Percentiles rank a stretch among this genome's conserved stretches.
Evolutionary conservation across 768 basidiomycete species (phyloP).

Genomic region (Pisolithus sp.): DNA sequence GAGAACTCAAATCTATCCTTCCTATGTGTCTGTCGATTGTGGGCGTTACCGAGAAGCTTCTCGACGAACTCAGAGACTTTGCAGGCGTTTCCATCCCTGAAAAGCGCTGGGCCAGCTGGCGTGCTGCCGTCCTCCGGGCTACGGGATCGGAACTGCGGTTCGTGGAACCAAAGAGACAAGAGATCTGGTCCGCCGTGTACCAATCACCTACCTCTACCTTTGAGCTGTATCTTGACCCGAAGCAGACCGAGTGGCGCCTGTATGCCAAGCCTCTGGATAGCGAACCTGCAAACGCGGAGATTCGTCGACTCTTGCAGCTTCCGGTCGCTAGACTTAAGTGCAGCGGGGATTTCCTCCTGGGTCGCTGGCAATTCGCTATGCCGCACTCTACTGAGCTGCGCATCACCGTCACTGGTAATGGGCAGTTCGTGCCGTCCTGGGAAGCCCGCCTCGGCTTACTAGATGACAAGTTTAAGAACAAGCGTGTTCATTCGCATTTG

Average conservation of each 20-base stretch:
- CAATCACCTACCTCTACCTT: slow-evolving; percentile 63
- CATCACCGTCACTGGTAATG: slow-evolving; percentile 51
- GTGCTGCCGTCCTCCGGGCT: slow-evolving; percentile 55
- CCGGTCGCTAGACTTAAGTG: slow-evolving; percentile 76
- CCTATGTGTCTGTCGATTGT: slow-evolving; percentile 79
- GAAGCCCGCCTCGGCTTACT: slow-evolving; percentile 72
- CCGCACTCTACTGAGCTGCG: slow-evolving; percentile 51
- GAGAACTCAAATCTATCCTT: slow-evolving; percentile 67
- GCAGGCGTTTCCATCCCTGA: slow-evolving; percentile 40
- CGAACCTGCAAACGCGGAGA: slow-evolving; percentile 73
- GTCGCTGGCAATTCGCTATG: slow-evolving; percentile 76
- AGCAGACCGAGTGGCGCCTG: slow-evolving; percentile 81
- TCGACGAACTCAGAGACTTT: slow-evolving; percentile 44
- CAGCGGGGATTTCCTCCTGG: slow-evolving; percentile 49
- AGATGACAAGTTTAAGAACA: slow-evolving; percentile 58
- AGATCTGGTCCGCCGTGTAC: slow-evolving; percentile 79
- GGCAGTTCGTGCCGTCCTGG: slow-evolving; percentile 78
- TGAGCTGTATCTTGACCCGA: slow-evolving; percentile 71
- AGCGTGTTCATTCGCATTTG: slow-evolving; percentile 60
- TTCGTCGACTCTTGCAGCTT: slow-evolving; percentile 63
- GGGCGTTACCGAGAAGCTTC: slow-evolving; percentile 40
- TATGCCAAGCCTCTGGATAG: slow-evolving; percentile 61
- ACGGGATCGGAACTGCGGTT: slow-evolving; percentile 67
- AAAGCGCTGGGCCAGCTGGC: slow-evolving; percentile 66
- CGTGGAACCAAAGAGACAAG: slow-evolving; percentile 79